phyloP scores from a whole-genome alignment of 225 moss, liverwort and hornwort species.

The Physcomitrium patens region DNA sequence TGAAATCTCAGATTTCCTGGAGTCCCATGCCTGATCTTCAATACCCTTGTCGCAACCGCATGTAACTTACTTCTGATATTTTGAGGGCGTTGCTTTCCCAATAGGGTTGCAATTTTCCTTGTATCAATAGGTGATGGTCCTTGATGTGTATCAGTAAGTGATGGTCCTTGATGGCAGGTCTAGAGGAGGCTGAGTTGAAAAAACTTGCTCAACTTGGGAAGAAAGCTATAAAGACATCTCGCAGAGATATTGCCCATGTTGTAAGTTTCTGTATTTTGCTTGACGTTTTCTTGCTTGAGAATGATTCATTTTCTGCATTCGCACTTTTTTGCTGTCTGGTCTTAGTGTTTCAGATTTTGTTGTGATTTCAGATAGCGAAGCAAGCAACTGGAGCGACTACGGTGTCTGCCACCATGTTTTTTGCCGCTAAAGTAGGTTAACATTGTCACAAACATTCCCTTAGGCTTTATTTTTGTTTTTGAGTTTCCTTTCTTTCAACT shows the following conservation, averaged over 20 bases:
- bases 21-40: neutral
- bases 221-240: constrained; percentile 73
- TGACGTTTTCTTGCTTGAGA: constrained; percentile 17
- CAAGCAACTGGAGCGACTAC: constrained; percentile 86
- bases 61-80: neutral
- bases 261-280: constrained; percentile 51
- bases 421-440: constrained; percentile 77
- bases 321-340: constrained; percentile 3
- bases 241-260: constrained; percentile 90
- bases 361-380: constrained; percentile 66
- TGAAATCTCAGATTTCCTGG: neutral
- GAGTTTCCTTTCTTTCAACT: neutral
- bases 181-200: constrained; percentile 74
- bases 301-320: constrained; percentile 5
- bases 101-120: constrained; percentile 16
- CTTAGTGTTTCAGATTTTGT: constrained; percentile 5
- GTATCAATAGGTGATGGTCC: constrained; percentile 21
- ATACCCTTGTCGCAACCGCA: neutral
- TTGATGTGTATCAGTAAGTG: constrained; percentile 26
- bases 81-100: constrained; percentile 4
- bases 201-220: constrained; percentile 71
- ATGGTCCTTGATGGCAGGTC: constrained; percentile 47
- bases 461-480: constrained; percentile 9
- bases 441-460: neutral
- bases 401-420: constrained; percentile 97